Percentiles rank a stretch among this genome's conserved stretches.
Conservation (phyloP, 2,329 filamentous ascomycete species). For the Monascus ruber region DNA sequence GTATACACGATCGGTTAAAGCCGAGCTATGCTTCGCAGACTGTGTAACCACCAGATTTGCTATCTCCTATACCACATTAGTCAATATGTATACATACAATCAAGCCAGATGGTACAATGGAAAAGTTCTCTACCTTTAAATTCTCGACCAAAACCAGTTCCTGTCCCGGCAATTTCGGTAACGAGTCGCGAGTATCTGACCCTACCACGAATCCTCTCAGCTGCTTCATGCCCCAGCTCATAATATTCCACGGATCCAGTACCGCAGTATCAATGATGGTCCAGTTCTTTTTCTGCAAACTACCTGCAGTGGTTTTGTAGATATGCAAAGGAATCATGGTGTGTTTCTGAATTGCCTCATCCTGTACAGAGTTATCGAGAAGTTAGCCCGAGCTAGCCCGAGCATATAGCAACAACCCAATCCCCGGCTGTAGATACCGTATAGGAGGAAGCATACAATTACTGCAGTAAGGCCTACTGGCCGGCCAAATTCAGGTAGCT, state of each 20-base stretch:
- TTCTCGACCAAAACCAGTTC: constrained; percentile 43
- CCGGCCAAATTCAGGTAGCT: constrained; percentile 65
- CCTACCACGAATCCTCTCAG: constrained; percentile 48
- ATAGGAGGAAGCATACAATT: constrained; percentile 36
- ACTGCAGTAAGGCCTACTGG: constrained; percentile 73
- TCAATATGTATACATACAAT: background rate
- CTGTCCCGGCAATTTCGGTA: constrained; percentile 26
- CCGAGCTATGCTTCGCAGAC: constrained; percentile 33
- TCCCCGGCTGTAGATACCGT: background rate
- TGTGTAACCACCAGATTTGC: constrained; percentile 44
- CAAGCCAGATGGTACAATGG: background rate
- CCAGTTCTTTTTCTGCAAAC: constrained; percentile 62
- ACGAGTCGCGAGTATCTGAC: constrained; percentile 16
- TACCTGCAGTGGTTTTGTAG: constrained; percentile 55
- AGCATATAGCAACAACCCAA: too few relatives aligned
- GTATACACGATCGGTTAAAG: constrained; percentile 54
- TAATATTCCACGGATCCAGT: constrained; percentile 54
- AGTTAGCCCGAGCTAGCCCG: background rate
- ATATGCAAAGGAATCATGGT: constrained; percentile 60
- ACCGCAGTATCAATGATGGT: constrained; percentile 30
- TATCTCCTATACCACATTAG: constrained; percentile 30
- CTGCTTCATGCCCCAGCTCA: constrained; percentile 65
- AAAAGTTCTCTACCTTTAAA: constrained; percentile 37
- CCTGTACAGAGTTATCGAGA: constrained; percentile 16
- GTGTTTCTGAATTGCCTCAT: constrained; percentile 58